Percentiles rank a stretch among this genome's conserved stretches.
Conservation (phyloP, 306 rosid genomes). For the Corylus avellana region DNA sequence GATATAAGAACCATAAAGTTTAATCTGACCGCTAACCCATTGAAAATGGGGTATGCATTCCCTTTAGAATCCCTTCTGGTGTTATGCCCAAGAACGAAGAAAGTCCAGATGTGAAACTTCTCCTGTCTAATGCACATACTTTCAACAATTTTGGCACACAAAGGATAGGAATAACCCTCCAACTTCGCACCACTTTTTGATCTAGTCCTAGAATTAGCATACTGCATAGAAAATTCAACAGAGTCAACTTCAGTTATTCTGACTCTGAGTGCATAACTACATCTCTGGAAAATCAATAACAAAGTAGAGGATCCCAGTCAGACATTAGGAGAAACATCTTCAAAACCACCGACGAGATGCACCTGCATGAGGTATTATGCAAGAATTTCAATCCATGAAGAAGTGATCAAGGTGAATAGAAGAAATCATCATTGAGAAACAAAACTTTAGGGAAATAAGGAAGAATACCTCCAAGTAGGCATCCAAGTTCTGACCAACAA, state of each 20-base stretch:
- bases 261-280: constrained; percentile 31
- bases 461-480: constrained; percentile 58
- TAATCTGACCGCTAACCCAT: constrained; percentile 72
- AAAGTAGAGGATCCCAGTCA: constrained; percentile 49
- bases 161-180: constrained; percentile 69
- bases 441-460: constrained; percentile 7
- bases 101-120: constrained; percentile 70
- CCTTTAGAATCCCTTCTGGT: constrained; percentile 63
- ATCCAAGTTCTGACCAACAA: constrained; percentile 43
- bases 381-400: constrained; percentile 15
- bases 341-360: constrained; percentile 81
- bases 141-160: constrained; percentile 63
- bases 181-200: constrained; percentile 35
- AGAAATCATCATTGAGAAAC: constrained; percentile 2
- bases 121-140: constrained; percentile 56
- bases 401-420: background rate
- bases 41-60: constrained; percentile 55
- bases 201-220: constrained; percentile 30
- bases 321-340: constrained; percentile 68
- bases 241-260: constrained; percentile 44
- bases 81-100: constrained; percentile 80
- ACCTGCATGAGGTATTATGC: constrained; percentile 53
- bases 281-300: constrained; percentile 41
- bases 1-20: constrained; percentile 25
- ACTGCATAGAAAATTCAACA: constrained; percentile 71